Evolutionary conservation across 2,329 filamentous ascomycete species (phyloP), one percentile per base, ranked within the genome.

Genomic region (Botryotinia convoluta): DNA sequence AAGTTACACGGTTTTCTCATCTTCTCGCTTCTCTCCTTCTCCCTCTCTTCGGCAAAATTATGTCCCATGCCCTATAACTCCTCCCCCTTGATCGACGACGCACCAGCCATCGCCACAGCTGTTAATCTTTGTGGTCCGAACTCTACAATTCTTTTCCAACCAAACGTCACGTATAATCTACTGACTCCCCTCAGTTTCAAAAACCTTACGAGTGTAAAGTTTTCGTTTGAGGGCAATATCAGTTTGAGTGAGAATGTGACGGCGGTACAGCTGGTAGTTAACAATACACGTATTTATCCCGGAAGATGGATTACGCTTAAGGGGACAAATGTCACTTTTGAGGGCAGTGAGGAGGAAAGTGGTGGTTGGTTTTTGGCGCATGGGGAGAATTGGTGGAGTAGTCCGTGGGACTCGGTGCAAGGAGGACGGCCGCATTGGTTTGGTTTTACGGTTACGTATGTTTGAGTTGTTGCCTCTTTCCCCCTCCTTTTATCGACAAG

Each of bases 301-400:
- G 71, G 62, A 9, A 68, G 62, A 20, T 72, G 71, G 71, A 68
- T 72, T 8, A 68, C 62, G 9, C 37, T 72, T 20, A 68, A 68
- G 29, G 71, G 71, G 37, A 39, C 29, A 3, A 48, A 72, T 60
- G 39, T 72, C 20, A n/a, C 42, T 16, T 68, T 68, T 68, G 39
- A 68, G 62, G 62, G 71, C 3, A 60, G n/a, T 3, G 29, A 39
- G 29, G 44, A 45, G 7, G 6, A 10, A 5, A 12, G 8, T 5
- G 69, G 71, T 7, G 71, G 62, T 1, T 72, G 71, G 71, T 72
- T 69, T n/a, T 61, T 72, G 61, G 69, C 60, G 12, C 69, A 65
- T 42, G 69, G 69, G 26, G 69, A 71, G 60, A 71, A 35, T 8
- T 71, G 69, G 69, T 71, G 69, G 69, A 32, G 26, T 14, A 39